Conservation (phyloP, 2,329 filamentous ascomycete species). For the Lachnellula occidentalis region DNA sequence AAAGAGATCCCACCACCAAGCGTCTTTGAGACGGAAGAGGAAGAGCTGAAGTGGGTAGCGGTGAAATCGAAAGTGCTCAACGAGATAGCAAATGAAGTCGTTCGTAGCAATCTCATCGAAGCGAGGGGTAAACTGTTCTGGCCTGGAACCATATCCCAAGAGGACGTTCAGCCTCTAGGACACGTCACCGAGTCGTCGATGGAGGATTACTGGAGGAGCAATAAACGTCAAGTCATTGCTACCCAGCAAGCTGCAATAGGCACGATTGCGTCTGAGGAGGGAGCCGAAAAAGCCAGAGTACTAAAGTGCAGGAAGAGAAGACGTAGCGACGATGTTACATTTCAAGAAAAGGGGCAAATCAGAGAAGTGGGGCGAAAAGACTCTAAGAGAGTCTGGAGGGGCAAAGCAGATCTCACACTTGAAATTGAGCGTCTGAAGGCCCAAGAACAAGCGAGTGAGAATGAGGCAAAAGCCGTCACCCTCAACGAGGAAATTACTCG, state of each 20-base stretch:
- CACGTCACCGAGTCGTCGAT: neutral
- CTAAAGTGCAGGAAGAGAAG: neutral
- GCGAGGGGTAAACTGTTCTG: neutral
- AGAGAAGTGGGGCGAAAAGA: too few species aligned
- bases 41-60: neutral
- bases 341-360: neutral
- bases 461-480: neutral
- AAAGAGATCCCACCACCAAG: neutral
- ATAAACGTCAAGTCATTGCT: neutral
- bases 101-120: neutral
- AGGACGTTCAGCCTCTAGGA: neutral
- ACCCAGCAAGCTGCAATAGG: neutral
- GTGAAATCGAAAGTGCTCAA: neutral
- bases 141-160: neutral
- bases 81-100: neutral
- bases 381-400: too few species aligned
- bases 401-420: neutral
- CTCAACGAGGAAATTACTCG: neutral
- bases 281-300: neutral
- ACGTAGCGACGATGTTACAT: neutral
- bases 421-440: neutral
- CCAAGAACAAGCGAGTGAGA: neutral
- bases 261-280: neutral
- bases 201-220: neutral
- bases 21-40: neutral